A percentile compares a stretch with the other conserved stretches of the same genome.
phyloP scores from a whole-genome alignment of 495 filamentous ascomycete genomes.

The Penicillium antarcticum region DNA sequence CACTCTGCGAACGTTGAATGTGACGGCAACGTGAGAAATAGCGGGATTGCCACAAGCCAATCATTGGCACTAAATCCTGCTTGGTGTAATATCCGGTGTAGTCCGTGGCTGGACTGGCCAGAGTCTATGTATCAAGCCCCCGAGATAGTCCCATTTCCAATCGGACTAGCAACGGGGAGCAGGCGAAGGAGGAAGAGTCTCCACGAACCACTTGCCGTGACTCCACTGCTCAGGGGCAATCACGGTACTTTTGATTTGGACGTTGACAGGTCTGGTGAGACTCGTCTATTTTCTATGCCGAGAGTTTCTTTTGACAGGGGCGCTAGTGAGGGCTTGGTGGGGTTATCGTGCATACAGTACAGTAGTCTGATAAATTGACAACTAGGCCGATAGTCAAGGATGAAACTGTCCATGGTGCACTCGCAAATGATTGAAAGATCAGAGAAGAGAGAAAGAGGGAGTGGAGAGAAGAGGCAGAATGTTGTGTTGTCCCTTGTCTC shows the following conservation, averaged over 20 bases:
- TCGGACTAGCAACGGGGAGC: slow-evolving; percentile 3
- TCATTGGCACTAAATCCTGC: neutral
- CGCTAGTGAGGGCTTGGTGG: slow-evolving; percentile 11
- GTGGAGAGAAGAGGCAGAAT: neutral
- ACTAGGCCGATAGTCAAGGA: too few species aligned
- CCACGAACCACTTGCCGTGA: slow-evolving; percentile 8
- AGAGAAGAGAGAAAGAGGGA: neutral
- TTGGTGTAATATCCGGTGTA: neutral
- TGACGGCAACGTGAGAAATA: neutral
- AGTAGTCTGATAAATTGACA: neutral
- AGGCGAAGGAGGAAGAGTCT: slow-evolving; percentile 11
- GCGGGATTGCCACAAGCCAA: neutral
- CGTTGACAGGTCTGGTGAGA: slow-evolving; percentile 21
- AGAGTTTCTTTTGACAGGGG: slow-evolving; percentile 9
- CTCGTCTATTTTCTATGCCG: neutral
- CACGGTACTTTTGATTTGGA: slow-evolving; percentile 5
- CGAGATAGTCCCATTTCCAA: slow-evolving; percentile 9
- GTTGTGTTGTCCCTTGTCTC: neutral
- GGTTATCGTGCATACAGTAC: neutral
- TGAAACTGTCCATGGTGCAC: neutral
- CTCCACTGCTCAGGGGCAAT: slow-evolving; percentile 1
- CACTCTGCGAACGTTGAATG: neutral
- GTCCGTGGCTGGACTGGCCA: neutral
- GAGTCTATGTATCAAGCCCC: neutral
- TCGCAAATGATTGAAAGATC: neutral